Base-by-base conservation (phyloP, 176 grass and related monocot species). In the Musa itinerans region DNA sequence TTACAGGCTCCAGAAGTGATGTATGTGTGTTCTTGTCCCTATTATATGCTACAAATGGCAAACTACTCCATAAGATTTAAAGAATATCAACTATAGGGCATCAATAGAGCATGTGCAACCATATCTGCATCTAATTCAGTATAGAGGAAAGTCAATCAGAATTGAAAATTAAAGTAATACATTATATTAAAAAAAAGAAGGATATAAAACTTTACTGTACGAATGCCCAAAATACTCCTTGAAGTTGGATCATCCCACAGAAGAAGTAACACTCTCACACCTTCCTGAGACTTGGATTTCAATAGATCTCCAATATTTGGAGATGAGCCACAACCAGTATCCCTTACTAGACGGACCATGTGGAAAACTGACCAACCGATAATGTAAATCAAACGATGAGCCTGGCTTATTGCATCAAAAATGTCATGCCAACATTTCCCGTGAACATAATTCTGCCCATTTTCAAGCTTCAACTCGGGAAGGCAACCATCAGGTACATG, bases 391-490 rank as follows among this genome's bases (percentile, higher is more conserved):
- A 96, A 77, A 24, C 81, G 81, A 8, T 73, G 83, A 25, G 92
- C 92, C 64, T 91, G 86, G 49, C 58, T 81, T 67, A 96, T 96
- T 43, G 89, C 89, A 75, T 92, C 55, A 25, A 86, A 96, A 13
- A 96, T 89, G 29, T 96, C 93, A 16, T 54, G 71, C 93, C 93
- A 96, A 24, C 93, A 96, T 54, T 96, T 87, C 23, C 93, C 85
- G 1, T 92, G 93, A 53, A 84, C 76, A 67, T 96, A 96, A 63
- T 86, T 58, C 76, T 84, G 4, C 53, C 85, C 93, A 72, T 96
- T 80, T 57, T 78, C 83, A 74, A 96, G 88, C 78, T 74, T 86
- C 52, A 96, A 65, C 49, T 87, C 81, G 3, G 89, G 92, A 48
- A 92, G 83, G 80, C 79, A 92, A 77, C 85, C 82, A 27, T 90